phyloP scores from a whole-genome alignment of 1,284 basidiomycete species.

The Rugosomyces carneus region DNA sequence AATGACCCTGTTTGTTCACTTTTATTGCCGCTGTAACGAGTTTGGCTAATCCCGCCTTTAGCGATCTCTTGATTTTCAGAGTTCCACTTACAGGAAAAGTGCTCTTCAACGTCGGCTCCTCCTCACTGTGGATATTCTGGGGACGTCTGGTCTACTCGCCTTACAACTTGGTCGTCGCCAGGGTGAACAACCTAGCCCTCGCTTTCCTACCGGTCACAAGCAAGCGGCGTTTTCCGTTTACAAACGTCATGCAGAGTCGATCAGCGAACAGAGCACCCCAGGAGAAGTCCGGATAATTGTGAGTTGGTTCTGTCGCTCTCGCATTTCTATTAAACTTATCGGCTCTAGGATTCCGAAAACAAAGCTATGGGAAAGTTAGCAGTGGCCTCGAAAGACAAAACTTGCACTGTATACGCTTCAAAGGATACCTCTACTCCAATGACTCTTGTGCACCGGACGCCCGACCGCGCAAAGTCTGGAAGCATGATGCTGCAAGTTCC shows the following conservation, averaged over 20 bases:
- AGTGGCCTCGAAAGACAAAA: slow-evolving; percentile 26
- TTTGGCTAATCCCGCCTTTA: neutral
- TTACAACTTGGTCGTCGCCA: neutral
- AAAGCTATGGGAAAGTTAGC: slow-evolving; percentile 39
- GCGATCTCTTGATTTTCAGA: slow-evolving; percentile 2
- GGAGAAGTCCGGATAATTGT: slow-evolving; percentile 48
- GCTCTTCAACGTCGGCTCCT: neutral
- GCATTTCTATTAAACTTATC: neutral
- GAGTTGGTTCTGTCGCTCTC: slow-evolving; percentile 16
- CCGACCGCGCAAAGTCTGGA: slow-evolving; percentile 13
- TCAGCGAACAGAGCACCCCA: slow-evolving; percentile 23
- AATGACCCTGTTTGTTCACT: slow-evolving; percentile 7
- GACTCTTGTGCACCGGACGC: slow-evolving; percentile 32
- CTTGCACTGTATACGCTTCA: slow-evolving; percentile 51
- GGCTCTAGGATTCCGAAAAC: neutral
- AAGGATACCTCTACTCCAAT: slow-evolving; percentile 45
- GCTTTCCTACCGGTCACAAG: neutral
- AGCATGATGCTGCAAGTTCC: slow-evolving; percentile 39
- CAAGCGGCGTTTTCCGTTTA: neutral
- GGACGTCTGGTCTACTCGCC: no score
- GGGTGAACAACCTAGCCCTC: neutral
- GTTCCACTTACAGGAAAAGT: slow-evolving; percentile 8
- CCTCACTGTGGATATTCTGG: neutral
- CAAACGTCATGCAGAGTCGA: slow-evolving; percentile 1
- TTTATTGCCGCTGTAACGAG: neutral